These are phyloP conservation scores for Magnolia changhungtana DNA, from an alignment of 164 flowering plant species.

Conservation along the genomic window DNA sequence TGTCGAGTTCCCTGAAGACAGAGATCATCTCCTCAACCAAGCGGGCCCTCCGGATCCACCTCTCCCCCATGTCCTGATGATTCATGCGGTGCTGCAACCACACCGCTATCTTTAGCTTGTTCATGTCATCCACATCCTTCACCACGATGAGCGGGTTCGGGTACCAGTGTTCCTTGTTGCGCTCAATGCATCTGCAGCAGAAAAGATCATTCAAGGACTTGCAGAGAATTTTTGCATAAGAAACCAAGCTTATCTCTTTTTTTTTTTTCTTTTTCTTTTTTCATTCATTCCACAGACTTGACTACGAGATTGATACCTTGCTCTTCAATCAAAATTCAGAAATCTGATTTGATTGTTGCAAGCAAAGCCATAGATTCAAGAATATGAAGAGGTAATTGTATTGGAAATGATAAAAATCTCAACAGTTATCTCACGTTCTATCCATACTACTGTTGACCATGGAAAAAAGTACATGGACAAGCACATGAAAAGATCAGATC, in stretches of 20 bases:
- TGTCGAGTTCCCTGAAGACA: slow-evolving; percentile 43
- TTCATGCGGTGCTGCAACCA: slow-evolving; percentile 48
- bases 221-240: too few relatives aligned
- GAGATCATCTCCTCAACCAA: slow-evolving; percentile 51
- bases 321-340: neutral
- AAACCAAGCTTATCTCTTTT: too few relatives aligned
- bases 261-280: too few relatives aligned
- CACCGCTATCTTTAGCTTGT: slow-evolving; percentile 40
- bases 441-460: too few relatives aligned
- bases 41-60: slow-evolving; percentile 43
- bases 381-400: too few relatives aligned
- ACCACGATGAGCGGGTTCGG: slow-evolving; percentile 37
- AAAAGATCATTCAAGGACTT: neutral
- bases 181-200: slow-evolving; percentile 39
- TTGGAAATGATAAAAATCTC: too few relatives aligned
- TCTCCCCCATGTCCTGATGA: slow-evolving; percentile 45
- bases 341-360: neutral
- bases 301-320: neutral
- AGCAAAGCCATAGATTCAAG: neutral
- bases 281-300: too few relatives aligned
- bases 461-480: too few relatives aligned
- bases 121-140: slow-evolving; percentile 50
- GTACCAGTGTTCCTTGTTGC: slow-evolving; percentile 49
- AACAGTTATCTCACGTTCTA: too few relatives aligned
- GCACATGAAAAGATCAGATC: too few relatives aligned